phyloP scores from a whole-genome alignment of 2,329 filamentous ascomycete species.

The Fusarium pseudocircinatum region DNA sequence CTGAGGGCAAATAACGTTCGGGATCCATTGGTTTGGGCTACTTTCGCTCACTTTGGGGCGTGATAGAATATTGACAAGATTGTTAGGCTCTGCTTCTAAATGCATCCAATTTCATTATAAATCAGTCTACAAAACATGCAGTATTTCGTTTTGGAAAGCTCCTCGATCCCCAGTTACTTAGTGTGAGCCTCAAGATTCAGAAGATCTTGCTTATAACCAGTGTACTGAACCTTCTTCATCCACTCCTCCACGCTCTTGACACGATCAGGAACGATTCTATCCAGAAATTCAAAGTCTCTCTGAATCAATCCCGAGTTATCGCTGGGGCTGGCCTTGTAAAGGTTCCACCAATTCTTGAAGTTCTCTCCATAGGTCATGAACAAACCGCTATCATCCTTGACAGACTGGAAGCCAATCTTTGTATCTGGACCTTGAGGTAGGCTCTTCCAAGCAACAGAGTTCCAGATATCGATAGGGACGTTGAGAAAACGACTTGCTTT shows the following conservation, averaged over 20 bases:
- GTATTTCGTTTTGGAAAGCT: no score
- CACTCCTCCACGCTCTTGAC: background rate
- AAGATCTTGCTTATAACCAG: rapidly evolving
- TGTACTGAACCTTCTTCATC: background rate
- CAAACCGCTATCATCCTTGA: background rate
- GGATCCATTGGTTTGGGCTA: background rate
- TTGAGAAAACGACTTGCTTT: rapidly evolving
- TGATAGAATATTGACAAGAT: rapidly evolving
- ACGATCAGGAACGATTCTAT: background rate
- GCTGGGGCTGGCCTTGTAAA: background rate
- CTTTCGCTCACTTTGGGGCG: background rate
- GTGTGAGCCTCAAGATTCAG: background rate
- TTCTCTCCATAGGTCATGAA: background rate
- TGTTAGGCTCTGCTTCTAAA: no score
- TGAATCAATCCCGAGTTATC: background rate
- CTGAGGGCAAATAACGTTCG: rapidly evolving
- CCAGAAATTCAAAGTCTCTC: background rate
- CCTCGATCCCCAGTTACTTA: background rate
- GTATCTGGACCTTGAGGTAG: background rate
- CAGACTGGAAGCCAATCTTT: background rate
- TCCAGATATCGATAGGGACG: background rate
- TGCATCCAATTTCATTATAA: no score
- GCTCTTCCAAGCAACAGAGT: background rate
- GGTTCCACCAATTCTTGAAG: background rate
- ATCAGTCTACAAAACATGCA: no score